phyloP scores from a whole-genome alignment of 352 stramenopile genomes.

The Aphanomyces cochlioides region DNA sequence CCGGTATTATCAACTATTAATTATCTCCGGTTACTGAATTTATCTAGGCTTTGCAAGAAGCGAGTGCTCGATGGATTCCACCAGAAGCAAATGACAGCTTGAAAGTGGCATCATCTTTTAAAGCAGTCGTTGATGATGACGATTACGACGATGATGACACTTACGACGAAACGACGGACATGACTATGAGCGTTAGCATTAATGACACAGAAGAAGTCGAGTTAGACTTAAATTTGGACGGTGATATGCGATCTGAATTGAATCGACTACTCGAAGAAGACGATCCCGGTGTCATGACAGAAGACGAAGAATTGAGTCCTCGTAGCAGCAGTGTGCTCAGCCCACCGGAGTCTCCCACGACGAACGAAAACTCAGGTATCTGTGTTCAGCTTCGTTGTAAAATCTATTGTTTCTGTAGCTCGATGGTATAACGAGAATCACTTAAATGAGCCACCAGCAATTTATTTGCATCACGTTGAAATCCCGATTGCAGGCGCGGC shows the following conservation, averaged over 20 bases:
- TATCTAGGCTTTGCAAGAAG: constrained; percentile 20
- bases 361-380: constrained; percentile 38
- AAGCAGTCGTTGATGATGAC: constrained; percentile 18
- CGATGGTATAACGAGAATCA: constrained; percentile 18
- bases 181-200: constrained; percentile 31
- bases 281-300: constrained; percentile 35
- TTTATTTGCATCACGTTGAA: constrained; percentile 84
- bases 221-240: constrained; percentile 73
- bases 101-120: constrained; percentile 21
- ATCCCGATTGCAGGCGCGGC: constrained; percentile 79
- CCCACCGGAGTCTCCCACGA: constrained; percentile 48
- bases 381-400: constrained; percentile 34
- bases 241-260: constrained; percentile 69
- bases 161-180: constrained; percentile 55
- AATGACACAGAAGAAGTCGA: constrained; percentile 52
- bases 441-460: constrained; percentile 41
- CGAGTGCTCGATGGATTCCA: constrained; percentile 19
- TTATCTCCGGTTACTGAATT: not conserved
- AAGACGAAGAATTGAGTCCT: constrained; percentile 38
- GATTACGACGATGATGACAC: constrained; percentile 44
- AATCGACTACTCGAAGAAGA: constrained; percentile 60
- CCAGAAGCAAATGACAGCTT: not conserved
- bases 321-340: not conserved
- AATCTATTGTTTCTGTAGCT: constrained; percentile 14
- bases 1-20: not conserved